Conservation (phyloP, 1,284 basidiomycete species). For the Ganoderma sinense region DNA sequence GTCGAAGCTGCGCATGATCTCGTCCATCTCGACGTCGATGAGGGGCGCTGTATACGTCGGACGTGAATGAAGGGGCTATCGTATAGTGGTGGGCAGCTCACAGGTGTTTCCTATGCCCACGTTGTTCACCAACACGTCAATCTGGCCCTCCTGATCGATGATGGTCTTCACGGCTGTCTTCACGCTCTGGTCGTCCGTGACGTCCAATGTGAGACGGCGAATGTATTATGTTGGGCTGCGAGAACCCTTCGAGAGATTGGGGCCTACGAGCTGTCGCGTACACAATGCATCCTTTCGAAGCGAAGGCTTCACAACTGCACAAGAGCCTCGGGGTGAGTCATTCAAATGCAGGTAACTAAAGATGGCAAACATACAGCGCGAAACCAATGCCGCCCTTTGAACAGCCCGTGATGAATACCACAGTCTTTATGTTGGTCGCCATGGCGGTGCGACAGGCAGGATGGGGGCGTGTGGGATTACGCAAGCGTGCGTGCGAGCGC, state of each 20-base stretch:
- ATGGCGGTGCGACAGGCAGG: neutral
- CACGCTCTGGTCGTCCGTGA: constrained; percentile 38
- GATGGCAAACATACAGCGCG: constrained; percentile 56
- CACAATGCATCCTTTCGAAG: no score
- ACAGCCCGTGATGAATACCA: constrained; percentile 79
- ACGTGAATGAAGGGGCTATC: neutral
- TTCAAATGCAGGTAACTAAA: neutral
- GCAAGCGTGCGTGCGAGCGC: neutral
- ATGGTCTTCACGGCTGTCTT: constrained; percentile 34
- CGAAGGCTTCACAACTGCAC: constrained; percentile 44
- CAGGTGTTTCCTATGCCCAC: constrained; percentile 40
- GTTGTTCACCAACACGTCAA: constrained; percentile 41
- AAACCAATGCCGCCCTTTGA: no score
- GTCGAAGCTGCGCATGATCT: constrained; percentile 60
- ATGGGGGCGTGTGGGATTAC: neutral
- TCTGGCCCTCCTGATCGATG: constrained; percentile 34
- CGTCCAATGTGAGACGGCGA: constrained; percentile 39
- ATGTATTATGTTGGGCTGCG: constrained; percentile 35
- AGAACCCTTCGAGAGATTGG: constrained; percentile 42
- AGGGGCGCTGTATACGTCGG: constrained; percentile 59
- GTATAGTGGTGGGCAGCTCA: constrained; percentile 9
- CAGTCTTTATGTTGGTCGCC: constrained; percentile 30
- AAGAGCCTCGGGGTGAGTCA: neutral
- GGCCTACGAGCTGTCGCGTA: constrained; percentile 46
- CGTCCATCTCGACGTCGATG: constrained; percentile 64